Evolutionary conservation across 805 yeast species (phyloP).

Genomic region (Candida suzukii): DNA sequence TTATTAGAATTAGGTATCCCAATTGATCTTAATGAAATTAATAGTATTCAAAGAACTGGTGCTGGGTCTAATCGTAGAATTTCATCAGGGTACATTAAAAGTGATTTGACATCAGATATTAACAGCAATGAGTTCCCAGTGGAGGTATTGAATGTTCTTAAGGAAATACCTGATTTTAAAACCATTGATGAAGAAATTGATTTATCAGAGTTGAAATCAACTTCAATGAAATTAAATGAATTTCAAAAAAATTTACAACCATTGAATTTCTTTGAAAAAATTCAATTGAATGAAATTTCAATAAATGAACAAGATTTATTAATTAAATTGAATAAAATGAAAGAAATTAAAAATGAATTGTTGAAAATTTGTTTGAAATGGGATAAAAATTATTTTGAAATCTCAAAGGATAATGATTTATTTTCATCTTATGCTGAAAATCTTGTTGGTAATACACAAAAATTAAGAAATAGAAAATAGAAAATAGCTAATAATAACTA

Average conservation of each 20-base stretch:
- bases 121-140: constrained; percentile 1
- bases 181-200: too few species aligned
- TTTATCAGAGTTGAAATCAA: too few species aligned
- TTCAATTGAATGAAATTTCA: constrained; percentile 5
- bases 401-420: constrained; percentile 60
- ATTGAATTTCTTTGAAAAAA: constrained; percentile 14
- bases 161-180: constrained; percentile 28
- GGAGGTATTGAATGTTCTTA: constrained; percentile 1
- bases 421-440: constrained; percentile 87
- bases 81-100: too few species aligned
- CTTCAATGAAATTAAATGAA: constrained; percentile 14
- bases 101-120: too few species aligned
- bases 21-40: constrained; percentile 59
- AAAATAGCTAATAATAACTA: too few species aligned
- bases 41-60: too few species aligned
- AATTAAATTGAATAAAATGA: constrained; percentile 30
- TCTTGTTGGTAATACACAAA: constrained; percentile 84
- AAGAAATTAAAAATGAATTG: constrained; percentile 29
- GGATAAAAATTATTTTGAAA: constrained; percentile 40
- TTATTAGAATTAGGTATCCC: constrained; percentile 67
- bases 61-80: too few species aligned
- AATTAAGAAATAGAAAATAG: constrained; percentile 34
- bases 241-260: constrained; percentile 18
- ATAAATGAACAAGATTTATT: constrained; percentile 25
- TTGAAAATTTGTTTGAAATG: constrained; percentile 33